Conservation (phyloP, 805 yeast species). For the Spathaspora sp. region DNA sequence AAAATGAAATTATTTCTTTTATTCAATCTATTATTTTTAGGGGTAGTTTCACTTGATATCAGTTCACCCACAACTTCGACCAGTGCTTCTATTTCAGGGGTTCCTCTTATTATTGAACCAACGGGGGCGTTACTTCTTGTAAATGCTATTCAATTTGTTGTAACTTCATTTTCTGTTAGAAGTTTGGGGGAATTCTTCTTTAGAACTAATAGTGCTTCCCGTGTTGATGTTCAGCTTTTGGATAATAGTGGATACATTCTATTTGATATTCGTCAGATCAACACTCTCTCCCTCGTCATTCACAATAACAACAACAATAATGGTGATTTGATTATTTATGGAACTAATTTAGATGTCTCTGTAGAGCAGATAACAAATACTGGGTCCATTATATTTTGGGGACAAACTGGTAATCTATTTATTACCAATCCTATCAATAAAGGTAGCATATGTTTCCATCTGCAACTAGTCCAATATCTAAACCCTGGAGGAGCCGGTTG, state of each 20-base stretch:
- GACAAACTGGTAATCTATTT: neutral
- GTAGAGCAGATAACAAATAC: neutral
- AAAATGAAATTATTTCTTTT: neutral
- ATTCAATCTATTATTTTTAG: neutral
- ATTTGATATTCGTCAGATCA: neutral
- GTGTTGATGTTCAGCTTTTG: neutral
- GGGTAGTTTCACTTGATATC: neutral
- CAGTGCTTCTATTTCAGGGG: neutral
- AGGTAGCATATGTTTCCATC: neutral
- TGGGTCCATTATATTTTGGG: neutral
- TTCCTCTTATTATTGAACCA: neutral
- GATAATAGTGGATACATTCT: neutral
- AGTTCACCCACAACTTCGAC: neutral
- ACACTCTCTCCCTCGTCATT: neutral
- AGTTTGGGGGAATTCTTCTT: neutral
- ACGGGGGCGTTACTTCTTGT: neutral
- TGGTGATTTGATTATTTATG: neutral
- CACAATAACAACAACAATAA: neutral
- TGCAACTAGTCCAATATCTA: neutral
- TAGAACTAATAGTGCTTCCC: neutral
- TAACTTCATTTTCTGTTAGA: neutral
- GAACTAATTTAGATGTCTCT: no score
- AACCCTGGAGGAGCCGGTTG: neutral
- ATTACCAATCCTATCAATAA: neutral
- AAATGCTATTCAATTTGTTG: neutral